Conservation (phyloP, 805 yeast species). For the Deakozyma indianensis region DNA sequence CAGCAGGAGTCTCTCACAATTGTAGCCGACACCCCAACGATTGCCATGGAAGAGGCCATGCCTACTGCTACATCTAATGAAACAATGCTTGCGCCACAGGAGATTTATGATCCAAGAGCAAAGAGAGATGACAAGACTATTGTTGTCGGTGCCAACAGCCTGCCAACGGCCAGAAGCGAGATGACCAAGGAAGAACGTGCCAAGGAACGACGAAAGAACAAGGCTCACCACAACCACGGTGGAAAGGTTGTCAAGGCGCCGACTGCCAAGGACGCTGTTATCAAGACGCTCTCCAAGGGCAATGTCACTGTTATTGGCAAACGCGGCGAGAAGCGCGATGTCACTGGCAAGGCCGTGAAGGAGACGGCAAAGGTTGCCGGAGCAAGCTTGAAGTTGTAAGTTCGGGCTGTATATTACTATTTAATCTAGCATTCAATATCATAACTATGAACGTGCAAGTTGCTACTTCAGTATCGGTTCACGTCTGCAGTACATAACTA, state of each 20-base stretch:
- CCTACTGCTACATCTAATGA: constrained; percentile 70
- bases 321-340: constrained; percentile 61
- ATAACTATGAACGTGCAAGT: too few species aligned
- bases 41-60: constrained; percentile 92
- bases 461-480: too few species aligned
- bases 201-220: constrained; percentile 72
- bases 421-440: background rate
- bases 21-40: constrained; percentile 68
- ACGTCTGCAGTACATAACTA: too few species aligned
- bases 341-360: constrained; percentile 50
- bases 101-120: constrained; percentile 42
- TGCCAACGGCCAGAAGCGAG: constrained; percentile 69
- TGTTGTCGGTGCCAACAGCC: constrained; percentile 52
- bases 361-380: constrained; percentile 15
- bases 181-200: constrained; percentile 73
- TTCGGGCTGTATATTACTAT: too few species aligned
- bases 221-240: constrained; percentile 58
- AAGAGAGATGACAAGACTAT: constrained; percentile 33
- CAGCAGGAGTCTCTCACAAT: constrained; percentile 66
- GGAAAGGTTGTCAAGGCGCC: constrained; percentile 30
- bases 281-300: constrained; percentile 60
- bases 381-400: background rate
- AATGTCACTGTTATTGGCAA: constrained; percentile 67
- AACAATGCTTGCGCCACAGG: constrained; percentile 86
- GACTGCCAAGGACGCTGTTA: constrained; percentile 23